A percentile compares a stretch with the other conserved stretches of the same genome.
Evolutionary conservation across 1,139 yeast genomes (phyloP).

Genomic region (Candida smagusa): DNA sequence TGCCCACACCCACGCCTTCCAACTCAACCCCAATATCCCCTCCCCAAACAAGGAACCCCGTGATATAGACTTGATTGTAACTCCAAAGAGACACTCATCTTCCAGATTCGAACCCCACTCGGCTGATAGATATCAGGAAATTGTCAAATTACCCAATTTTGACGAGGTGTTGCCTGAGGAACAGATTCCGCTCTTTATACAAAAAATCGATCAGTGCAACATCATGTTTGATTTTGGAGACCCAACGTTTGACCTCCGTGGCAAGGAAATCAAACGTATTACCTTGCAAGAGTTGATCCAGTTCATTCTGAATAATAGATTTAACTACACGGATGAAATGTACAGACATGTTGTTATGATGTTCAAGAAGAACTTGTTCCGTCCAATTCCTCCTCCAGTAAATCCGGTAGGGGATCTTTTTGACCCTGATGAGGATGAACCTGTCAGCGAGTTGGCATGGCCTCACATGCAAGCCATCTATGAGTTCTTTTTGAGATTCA

Average conservation of each 20-base stretch:
- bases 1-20: conserved; percentile 24
- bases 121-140: conserved; percentile 59
- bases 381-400: conserved; percentile 98
- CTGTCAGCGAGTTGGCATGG: conserved; percentile 95
- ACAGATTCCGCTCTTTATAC: conserved; percentile 75
- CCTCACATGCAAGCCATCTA: conserved; percentile 98
- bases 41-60: conserved; percentile 44
- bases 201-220: conserved; percentile 92
- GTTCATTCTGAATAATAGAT: conserved; percentile 76
- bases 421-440: conserved; percentile 99
- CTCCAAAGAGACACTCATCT: conserved; percentile 93
- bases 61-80: conserved; percentile 45
- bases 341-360: conserved; percentile 83
- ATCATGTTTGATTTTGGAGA: conserved; percentile 91
- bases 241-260: conserved; percentile 86
- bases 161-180: conserved; percentile 89
- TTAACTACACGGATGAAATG: conserved; percentile 87
- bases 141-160: conserved; percentile 80
- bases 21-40: conserved; percentile 38
- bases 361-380: conserved; percentile 84
- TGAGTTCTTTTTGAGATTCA: conserved; percentile 87
- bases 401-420: conserved; percentile 94
- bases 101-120: conserved; percentile 85
- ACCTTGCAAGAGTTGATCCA: conserved; percentile 88
- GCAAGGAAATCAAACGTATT: conserved; percentile 85